Base-by-base conservation (phyloP, 1,284 basidiomycete species). In the Agroathelia rolfsii region DNA sequence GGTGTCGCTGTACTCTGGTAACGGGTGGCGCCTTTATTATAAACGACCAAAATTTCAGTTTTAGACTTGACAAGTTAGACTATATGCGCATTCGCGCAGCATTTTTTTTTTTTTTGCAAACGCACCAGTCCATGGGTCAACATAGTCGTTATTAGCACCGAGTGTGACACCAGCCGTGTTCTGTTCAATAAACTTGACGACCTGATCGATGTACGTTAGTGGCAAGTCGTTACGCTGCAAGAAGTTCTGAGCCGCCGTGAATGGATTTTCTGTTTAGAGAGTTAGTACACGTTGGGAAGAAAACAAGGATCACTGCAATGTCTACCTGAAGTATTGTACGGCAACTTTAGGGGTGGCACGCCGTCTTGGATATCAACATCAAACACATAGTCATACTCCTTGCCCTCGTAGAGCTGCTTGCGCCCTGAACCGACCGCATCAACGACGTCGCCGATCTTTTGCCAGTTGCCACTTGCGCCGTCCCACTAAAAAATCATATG, bases 371-470 rank as follows among this genome's bases (percentile, higher is more conserved):
- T 83, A 50, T 97, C 94, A 12, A 99, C 93, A 49, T 97, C 93
- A 49, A 98, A 98, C 6, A 99, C 94, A 49, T 96, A 94, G 59
- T 99, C 95, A 51, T 93, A 99, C 58, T 97, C 94, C 52, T 82
- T 81, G 18, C 95, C 95, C 44, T 87, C 59, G 53, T 85, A 83
- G 4, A 94, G 67, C 54, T 94, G 88, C 57, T 89, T 96, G 39
- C 84, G 70, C 6, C 76, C 75, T 28, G 80, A 76, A 6, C 90
- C 88, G 28, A 95, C 85, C 11, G 89, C 89, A 49, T 94, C 94
- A 3, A 95, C 89, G 3, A 98, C 93, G 44, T 94, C 84, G 9
- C 95, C 95, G 24, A 98, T 77, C 55, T 94, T 95, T 52, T 85
- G 73, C 94, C 94, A 97, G 24, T 69, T 69, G 9, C 59, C 62